Conservation (phyloP, 495 filamentous ascomycete genomes). For the Hypoxylon perforatum region DNA sequence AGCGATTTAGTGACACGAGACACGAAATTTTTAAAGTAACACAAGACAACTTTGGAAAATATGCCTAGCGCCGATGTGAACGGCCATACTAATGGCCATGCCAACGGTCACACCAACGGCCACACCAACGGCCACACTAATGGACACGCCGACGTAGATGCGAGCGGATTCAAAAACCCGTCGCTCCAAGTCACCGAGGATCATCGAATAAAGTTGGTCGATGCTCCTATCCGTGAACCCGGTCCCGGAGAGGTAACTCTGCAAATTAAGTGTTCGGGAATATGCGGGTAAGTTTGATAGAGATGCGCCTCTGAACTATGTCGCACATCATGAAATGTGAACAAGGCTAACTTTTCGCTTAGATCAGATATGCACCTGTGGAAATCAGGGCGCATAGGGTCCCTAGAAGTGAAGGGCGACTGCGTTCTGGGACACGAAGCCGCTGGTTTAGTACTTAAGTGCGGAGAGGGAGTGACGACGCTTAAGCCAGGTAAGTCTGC, state of each 20-base stretch:
- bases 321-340: not conserved
- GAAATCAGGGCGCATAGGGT: constrained; percentile 59
- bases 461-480: constrained; percentile 55
- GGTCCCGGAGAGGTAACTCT: constrained; percentile 59
- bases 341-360: constrained; percentile 6
- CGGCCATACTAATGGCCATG: constrained; percentile 32
- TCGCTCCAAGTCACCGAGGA: constrained; percentile 67
- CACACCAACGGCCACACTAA: constrained; percentile 29
- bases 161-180: constrained; percentile 54
- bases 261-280: constrained; percentile 64
- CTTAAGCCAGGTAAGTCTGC: constrained; percentile 49
- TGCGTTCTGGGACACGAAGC: constrained; percentile 63
- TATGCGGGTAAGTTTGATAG: constrained; percentile 51
- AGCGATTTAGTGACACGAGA: constrained; percentile 2
- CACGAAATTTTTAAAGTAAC: constrained; percentile 10
- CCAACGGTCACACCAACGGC: constrained; percentile 31
- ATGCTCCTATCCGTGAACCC: constrained; percentile 63
- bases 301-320: not conserved
- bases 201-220: constrained; percentile 61
- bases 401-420: constrained; percentile 55
- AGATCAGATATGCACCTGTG: constrained; percentile 58
- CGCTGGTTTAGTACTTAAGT: constrained; percentile 57
- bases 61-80: constrained; percentile 26
- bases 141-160: constrained; percentile 21
- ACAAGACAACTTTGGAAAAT: constrained; percentile 6